Base-by-base conservation (phyloP, 306 rosid genomes). In the Citrullus amarus region DNA sequence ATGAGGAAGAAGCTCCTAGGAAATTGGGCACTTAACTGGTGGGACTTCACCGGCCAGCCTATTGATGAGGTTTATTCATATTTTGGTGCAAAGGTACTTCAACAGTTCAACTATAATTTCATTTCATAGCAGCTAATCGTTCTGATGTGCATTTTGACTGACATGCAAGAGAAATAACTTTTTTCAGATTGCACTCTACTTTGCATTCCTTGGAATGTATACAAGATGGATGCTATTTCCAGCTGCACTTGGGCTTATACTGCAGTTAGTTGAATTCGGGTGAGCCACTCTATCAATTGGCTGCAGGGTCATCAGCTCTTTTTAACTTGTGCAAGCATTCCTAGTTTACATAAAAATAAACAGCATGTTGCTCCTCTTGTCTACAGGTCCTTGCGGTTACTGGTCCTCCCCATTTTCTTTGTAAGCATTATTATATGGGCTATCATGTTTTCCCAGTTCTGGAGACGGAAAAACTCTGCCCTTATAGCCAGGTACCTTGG, bases 161-260 rank as follows among this genome's bases (percentile, higher is more conserved):
- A 63, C 67, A 81, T 84, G 70, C 63, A 54, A 57, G 72, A 76
- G 75, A 75, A 78, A 66, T 75, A 82, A 46, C 54, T 41, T 78
- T 82, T 68, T 83, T 85, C 88, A 95, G 99, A 89, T 95, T 71
- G 97, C 97, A 43, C 86, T 92, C 79, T 95, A 95, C 85, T 95
- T 95, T 85, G 89, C 99, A 80, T 95, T 95, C 84, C 96, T 95
- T 79, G 99, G 99, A 86, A 92, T 92, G 98, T 95, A 87, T 83
- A 91, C 99, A 43, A 85, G 67, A 75, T 95, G 99, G 99, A 81
- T 92, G 86, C 90, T 95, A 80, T 91, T 89, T 79, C 97, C 91
- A 11, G 97, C 97, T 50, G 86, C 80, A 43, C 89, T 92, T 82
- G 99, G 98, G 61, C 85, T 95, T 67, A 80, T 85, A 75, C 81